Evolutionary conservation across 331 rosid genomes (phyloP).

Genomic region (Quercus tomentella): DNA sequence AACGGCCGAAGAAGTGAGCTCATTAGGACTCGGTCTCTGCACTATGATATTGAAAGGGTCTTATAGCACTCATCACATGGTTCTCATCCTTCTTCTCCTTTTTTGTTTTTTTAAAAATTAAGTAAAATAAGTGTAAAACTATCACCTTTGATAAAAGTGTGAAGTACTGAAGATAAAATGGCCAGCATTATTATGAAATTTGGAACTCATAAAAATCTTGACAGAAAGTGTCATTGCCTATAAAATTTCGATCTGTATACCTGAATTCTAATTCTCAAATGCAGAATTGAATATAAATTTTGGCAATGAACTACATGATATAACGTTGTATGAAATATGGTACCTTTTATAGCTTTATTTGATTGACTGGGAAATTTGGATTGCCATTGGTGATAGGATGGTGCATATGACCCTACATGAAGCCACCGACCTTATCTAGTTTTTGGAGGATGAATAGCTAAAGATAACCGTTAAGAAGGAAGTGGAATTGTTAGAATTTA

Average conservation of each 20-base stretch:
- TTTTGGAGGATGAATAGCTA: neutral
- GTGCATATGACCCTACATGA: neutral
- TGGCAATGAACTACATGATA: neutral
- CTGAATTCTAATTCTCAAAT: neutral
- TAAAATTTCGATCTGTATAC: neutral
- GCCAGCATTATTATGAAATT: neutral
- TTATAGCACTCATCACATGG: neutral
- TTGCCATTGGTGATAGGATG: neutral
- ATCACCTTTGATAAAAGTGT: neutral
- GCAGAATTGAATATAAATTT: neutral
- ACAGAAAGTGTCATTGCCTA: too few species aligned
- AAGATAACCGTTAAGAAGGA: neutral
- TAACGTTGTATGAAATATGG: neutral
- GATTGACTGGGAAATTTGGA: neutral
- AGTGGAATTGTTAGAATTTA: neutral
- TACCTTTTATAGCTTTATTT: neutral
- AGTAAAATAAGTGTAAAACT: neutral
- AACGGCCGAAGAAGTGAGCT: conserved; percentile 53
- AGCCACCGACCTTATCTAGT: neutral
- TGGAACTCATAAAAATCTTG: neutral
- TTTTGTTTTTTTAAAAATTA: neutral
- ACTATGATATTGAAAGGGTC: neutral
- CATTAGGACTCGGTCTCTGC: neutral
- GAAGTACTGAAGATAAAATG: neutral
- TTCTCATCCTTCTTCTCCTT: neutral